These are phyloP conservation scores for Camellia sinensis DNA, from an alignment of 148 eudicot species.

Conservation along the genomic window DNA sequence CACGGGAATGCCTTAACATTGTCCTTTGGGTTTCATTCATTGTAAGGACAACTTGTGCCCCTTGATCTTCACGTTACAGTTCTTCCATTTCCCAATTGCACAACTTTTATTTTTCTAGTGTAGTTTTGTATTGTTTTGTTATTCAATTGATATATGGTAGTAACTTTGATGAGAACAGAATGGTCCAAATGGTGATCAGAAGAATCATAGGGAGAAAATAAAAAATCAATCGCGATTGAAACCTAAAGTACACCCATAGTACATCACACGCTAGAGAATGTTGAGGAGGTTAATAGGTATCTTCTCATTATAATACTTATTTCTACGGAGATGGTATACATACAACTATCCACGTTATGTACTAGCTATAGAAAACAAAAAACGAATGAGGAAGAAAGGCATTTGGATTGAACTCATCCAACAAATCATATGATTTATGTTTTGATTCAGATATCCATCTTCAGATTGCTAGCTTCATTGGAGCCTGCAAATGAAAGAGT, in stretches of 20 bases:
- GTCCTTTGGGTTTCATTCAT: conserved; percentile 16
- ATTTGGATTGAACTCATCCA: conserved; percentile 18
- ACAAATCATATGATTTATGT: conserved; percentile 4
- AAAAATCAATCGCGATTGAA: too few species aligned
- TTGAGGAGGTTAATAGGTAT: conserved; percentile 10
- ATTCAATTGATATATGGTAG: too few species aligned
- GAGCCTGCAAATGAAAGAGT: conserved; percentile 52
- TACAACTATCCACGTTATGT: conserved; percentile 23
- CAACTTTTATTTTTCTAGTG: neutral
- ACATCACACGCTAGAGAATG: neutral
- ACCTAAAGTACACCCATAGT: too few species aligned
- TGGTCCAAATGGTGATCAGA: too few species aligned
- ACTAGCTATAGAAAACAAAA: conserved; percentile 10
- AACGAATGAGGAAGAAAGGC: conserved; percentile 10
- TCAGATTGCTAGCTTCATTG: conserved; percentile 46
- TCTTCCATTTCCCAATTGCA: neutral
- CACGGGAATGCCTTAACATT: neutral
- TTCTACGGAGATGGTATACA: conserved; percentile 13
- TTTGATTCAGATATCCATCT: conserved; percentile 65
- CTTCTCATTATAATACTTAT: conserved; percentile 23
- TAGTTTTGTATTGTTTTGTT: neutral
- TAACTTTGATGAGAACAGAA: too few species aligned
- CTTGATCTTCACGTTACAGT: conserved; percentile 14
- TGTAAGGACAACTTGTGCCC: conserved; percentile 13
- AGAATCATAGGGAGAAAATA: too few species aligned